These are phyloP conservation scores for Cyberlindnera americana DNA, from an alignment of 805 yeast genomes.

Conservation along the genomic window DNA sequence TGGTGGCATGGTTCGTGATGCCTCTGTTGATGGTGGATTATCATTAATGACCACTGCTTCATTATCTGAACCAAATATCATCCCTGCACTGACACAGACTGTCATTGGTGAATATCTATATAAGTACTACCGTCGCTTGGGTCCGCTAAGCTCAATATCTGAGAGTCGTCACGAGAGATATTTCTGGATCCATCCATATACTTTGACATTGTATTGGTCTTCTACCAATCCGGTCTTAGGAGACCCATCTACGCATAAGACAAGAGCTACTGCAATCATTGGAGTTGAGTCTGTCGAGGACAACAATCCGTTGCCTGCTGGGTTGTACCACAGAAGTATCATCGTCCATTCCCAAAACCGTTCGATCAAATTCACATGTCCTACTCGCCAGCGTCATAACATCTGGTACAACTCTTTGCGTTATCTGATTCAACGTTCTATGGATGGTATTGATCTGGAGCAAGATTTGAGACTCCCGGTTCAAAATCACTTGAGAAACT, in stretches of 20 bases:
- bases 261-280: slow-evolving; percentile 76
- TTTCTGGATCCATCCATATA: slow-evolving; percentile 96
- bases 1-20: slow-evolving; percentile 19
- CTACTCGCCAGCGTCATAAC: slow-evolving; percentile 82
- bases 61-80: slow-evolving; percentile 64
- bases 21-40: slow-evolving; percentile 34
- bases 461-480: slow-evolving; percentile 29
- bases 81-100: slow-evolving; percentile 85
- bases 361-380: slow-evolving; percentile 76
- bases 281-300: slow-evolving; percentile 80
- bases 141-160: slow-evolving; percentile 66
- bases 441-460: slow-evolving; percentile 50
- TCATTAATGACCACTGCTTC: slow-evolving; percentile 56
- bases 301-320: slow-evolving; percentile 84
- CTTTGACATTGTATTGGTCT: slow-evolving; percentile 88
- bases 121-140: slow-evolving; percentile 79
- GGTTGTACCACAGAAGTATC: slow-evolving; percentile 80
- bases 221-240: slow-evolving; percentile 70
- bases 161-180: slow-evolving; percentile 85
- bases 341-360: slow-evolving; percentile 63
- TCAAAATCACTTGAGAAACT: slow-evolving; percentile 2
- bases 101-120: slow-evolving; percentile 87
- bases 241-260: slow-evolving; percentile 61
- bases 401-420: slow-evolving; percentile 86
- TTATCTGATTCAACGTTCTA: slow-evolving; percentile 64